Base-by-base conservation (phyloP, 1,284 basidiomycete species). In the Papiliotrema fonsecae region DNA sequence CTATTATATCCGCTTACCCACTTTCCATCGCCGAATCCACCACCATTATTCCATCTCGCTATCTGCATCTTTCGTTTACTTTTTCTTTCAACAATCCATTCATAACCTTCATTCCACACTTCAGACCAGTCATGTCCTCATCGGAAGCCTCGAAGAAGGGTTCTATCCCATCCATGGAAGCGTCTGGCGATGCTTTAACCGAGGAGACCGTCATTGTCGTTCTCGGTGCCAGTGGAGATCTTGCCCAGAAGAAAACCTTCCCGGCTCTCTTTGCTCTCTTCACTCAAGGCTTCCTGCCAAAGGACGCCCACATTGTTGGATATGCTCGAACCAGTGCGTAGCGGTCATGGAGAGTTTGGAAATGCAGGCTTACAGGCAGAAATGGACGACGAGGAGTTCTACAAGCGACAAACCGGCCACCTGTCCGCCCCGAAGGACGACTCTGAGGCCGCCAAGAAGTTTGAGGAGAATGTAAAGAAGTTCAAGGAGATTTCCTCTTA, bases 231-330 rank as follows among this genome's bases (percentile, higher is more conserved):
- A 96, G 90, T 51, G 94, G 94, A 45, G 94, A 98, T 79, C 80
- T 98, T 44, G 96, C 94, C 53, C 97, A 97, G 86, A 98, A 98
- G 80, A 98, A 98, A 91, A 97, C 93, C 10, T 88, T 92, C 74
- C 92, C 92, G 16, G 92, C 92, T 34, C 79, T 97, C 54, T 96
- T 94, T 72, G 85, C 84, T 52, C 83, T 97, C 59, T 94, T 82
- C 79, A 79, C 79, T 60, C 82, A 83, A 62, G 82, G 81, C 41
- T 85, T 85, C 76, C 81, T 97, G 22, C 91, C 92, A 35, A 78
- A 80, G 51, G 86, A 83, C 70, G 79, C 87, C 60, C 85, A 86
- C 75, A 91, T 97, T 73, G 84, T 97, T 52, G 92, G 92, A 40
- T 97, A 97, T 72, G 92, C 92, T 25, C 83, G 92, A 58, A 92